Evolutionary conservation across 2,329 filamentous ascomycete species (phyloP).

Genomic region (Clonostachys sp.): DNA sequence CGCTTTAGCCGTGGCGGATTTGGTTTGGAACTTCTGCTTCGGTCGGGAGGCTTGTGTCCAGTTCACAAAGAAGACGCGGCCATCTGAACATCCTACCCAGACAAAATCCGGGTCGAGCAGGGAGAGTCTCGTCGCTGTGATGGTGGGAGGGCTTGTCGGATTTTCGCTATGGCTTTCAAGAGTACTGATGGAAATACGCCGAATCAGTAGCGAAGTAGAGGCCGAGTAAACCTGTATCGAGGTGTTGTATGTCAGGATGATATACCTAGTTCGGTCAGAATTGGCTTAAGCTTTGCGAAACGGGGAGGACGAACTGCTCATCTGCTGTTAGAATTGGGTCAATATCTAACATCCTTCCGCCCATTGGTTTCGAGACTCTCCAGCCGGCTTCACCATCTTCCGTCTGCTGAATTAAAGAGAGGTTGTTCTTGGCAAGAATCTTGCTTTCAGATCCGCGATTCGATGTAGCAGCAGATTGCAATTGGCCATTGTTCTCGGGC

Average conservation of each 20-base stretch:
- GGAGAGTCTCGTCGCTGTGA: constrained; percentile 36
- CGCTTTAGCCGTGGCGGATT: constrained; percentile 37
- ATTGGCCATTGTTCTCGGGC: constrained; percentile 4
- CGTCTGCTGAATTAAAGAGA: neutral
- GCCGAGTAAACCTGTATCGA: constrained; percentile 79
- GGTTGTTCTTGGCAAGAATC: neutral
- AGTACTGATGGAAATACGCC: constrained; percentile 55
- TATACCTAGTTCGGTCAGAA: constrained; percentile 41
- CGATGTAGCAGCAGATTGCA: constrained; percentile 15
- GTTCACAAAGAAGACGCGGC: constrained; percentile 51
- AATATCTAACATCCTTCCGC: constrained; percentile 60
- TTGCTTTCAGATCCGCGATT: constrained; percentile 15
- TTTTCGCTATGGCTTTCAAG: constrained; percentile 16
- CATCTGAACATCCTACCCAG: constrained; percentile 58
- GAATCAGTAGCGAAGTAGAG: constrained; percentile 73
- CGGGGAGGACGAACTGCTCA: constrained; percentile 42
- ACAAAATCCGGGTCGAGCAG: constrained; percentile 36
- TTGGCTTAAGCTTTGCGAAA: neutral
- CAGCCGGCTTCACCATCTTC: constrained; percentile 32
- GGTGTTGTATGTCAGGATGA: constrained; percentile 71
- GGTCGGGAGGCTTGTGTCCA: constrained; percentile 42
- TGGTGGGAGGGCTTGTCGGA: constrained; percentile 17
- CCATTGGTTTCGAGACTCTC: constrained; percentile 60
- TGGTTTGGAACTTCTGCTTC: constrained; percentile 25
- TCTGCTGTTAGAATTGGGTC: constrained; percentile 59